phyloP scores from a whole-genome alignment of 345 rosid genomes.

The Bruguiera sexangula region DNA sequence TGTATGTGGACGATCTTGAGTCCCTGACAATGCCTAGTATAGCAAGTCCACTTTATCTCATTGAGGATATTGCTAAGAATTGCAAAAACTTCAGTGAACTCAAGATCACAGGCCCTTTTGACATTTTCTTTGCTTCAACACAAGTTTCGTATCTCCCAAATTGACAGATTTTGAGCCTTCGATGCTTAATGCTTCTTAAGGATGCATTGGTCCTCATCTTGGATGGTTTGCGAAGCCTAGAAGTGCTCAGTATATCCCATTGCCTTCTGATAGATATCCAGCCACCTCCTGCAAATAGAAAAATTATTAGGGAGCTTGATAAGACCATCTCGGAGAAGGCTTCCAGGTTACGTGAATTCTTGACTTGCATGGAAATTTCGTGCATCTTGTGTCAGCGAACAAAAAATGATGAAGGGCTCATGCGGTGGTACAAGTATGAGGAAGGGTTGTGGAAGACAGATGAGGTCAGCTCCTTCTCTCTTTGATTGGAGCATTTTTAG shows the following conservation, averaged over 20 bases:
- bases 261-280: constrained; percentile 52
- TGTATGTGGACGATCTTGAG: constrained; percentile 69
- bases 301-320: constrained; percentile 48
- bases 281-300: constrained; percentile 36
- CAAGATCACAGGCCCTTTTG: constrained; percentile 81
- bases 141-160: constrained; percentile 43
- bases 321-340: constrained; percentile 47
- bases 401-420: constrained; percentile 61
- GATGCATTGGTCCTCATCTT: constrained; percentile 61
- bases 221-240: constrained; percentile 50
- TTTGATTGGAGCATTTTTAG: constrained; percentile 27
- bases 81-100: constrained; percentile 64
- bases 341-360: constrained; percentile 46
- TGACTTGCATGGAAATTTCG: constrained; percentile 55
- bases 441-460: constrained; percentile 79
- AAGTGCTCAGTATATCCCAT: constrained; percentile 83
- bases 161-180: constrained; percentile 60
- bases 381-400: constrained; percentile 75
- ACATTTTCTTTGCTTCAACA: constrained; percentile 44
- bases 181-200: constrained; percentile 51
- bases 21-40: constrained; percentile 93
- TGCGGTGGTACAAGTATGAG: constrained; percentile 87
- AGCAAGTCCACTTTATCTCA: constrained; percentile 50
- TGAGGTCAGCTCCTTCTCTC: constrained; percentile 56
- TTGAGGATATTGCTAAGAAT: constrained; percentile 64